These are phyloP conservation scores for Aspergillus diversus DNA, from an alignment of 495 filamentous ascomycete genomes.

Conservation along the genomic window DNA sequence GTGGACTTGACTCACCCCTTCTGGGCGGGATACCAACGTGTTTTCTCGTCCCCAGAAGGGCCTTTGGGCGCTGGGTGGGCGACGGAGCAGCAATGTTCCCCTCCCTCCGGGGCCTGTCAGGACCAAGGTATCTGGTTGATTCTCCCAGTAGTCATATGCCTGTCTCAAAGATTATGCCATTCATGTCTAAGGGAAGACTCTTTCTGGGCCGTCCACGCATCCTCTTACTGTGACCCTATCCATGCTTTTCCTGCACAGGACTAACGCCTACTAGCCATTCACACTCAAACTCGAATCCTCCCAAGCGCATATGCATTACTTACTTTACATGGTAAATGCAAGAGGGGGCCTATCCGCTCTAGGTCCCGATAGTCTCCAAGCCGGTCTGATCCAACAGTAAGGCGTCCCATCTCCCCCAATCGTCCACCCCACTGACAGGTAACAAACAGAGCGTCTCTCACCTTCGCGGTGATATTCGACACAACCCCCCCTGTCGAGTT, in stretches of 20 bases:
- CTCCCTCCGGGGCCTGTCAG: not conserved
- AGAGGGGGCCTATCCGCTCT: not conserved
- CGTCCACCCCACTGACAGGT: not conserved
- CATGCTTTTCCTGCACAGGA: not conserved
- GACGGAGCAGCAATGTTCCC: not conserved
- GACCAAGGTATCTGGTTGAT: slow-evolving; percentile 8
- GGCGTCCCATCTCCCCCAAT: not conserved
- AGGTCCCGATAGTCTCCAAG: slow-evolving; percentile 4
- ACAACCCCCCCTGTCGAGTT: not conserved
- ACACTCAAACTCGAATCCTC: not conserved
- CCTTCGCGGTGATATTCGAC: not conserved
- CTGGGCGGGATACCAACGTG: not conserved
- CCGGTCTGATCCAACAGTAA: slow-evolving; percentile 7
- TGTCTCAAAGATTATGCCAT: slow-evolving; percentile 10
- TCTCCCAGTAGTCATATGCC: slow-evolving; percentile 8
- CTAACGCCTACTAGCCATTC: not conserved
- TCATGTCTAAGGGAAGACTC: slow-evolving; percentile 8
- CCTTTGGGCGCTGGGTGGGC: not conserved
- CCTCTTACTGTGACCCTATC: too few species aligned
- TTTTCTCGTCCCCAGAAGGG: not conserved
- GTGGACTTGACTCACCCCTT: not conserved
- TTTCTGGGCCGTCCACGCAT: too few species aligned
- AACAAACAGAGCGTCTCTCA: not conserved
- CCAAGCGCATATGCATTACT: not conserved
- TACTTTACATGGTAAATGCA: not conserved